phyloP scores from a whole-genome alignment of 2,329 filamentous ascomycete species.

The Epichloe typhina region DNA sequence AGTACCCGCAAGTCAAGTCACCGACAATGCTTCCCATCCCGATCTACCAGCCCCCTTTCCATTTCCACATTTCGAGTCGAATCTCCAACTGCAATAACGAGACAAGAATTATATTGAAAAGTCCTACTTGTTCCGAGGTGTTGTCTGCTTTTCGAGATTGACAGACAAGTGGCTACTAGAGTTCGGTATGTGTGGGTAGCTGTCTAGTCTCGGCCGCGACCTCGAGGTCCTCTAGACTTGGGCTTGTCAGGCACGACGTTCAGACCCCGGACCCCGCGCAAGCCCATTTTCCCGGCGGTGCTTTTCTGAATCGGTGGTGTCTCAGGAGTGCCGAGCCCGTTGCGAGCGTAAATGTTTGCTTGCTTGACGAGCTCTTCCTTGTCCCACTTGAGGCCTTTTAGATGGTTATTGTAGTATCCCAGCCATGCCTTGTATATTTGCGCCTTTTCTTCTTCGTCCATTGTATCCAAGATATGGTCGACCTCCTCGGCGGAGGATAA shows the following conservation, averaged over 20 bases:
- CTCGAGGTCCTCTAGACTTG: conserved; percentile 1
- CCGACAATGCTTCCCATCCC: background rate
- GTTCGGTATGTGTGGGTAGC: no score
- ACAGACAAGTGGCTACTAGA: no score
- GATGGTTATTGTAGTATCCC: conserved; percentile 39
- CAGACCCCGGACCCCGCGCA: conserved; percentile 37
- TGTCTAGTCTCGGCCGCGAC: background rate
- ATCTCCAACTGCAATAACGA: background rate
- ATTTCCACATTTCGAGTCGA: background rate
- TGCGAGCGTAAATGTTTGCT: conserved; percentile 36
- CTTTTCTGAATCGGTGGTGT: conserved; percentile 33
- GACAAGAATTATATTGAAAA: background rate
- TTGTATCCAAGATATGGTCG: conserved; percentile 20
- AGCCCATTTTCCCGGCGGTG: conserved; percentile 43
- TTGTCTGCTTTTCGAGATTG: no score
- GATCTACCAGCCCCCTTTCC: background rate
- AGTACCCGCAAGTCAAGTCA: background rate
- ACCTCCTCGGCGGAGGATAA: conserved; percentile 29
- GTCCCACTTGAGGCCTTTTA: conserved; percentile 31
- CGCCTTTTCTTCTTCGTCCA: conserved; percentile 31
- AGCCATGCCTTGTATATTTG: conserved; percentile 45
- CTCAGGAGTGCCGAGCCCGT: conserved; percentile 33
- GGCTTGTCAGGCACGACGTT: conserved; percentile 31
- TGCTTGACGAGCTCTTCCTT: conserved; percentile 32
- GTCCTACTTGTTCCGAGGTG: no score